Evolutionary conservation across 805 yeast species (phyloP), one percentile per base, ranked within the genome.

Genomic region (Wickerhamiella australiensis): DNA sequence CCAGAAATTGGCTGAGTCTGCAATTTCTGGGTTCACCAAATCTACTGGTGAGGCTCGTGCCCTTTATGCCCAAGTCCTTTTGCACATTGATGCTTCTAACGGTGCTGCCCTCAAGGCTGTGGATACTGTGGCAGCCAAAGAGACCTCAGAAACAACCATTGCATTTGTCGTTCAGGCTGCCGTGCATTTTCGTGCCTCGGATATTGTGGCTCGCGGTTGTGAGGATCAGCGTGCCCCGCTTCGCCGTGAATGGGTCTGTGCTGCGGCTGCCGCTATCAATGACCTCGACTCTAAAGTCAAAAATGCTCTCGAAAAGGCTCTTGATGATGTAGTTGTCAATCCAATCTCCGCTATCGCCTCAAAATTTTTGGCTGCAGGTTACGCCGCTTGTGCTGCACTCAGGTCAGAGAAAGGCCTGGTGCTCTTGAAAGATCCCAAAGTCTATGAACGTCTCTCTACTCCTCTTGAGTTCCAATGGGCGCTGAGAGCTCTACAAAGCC

Each of bases 111-210:
- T n/a, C 23, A 40, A 65, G 1, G 70, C 65, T 0, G 59, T 85
- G 31, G 54, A 72, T 1, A 70, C 81, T 1, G 65, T 79, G n/a
- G 68, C 82, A 3, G 48, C 75, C 0, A 87, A 84, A 56, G 97
- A 90, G 58, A 76, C 78, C 42, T 85, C 86, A 57, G 97, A 90
- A 59, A 15, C 54, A 1, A 76, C 84, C 0, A 68, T 87, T 36
- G 52, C 66, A 2, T 66, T 69, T 3, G 67, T 78, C 51, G 67
- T 81, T 5, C 61, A 65, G 7, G 73, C 82, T 0, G 72, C 78
- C 9, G 57, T 61, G 9, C 46, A 66, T 2, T 52, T 67, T 20
- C 52, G 56, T 1, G 38, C 51, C 23, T 52, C 58, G 21, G 49
- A 56, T 1, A 49, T 59, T 1, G 61, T 84, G 27, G 65, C 63